Base-by-base conservation (phyloP, 2,329 filamentous ascomycete genomes). In the Myriosclerotinia duriaeana region DNA sequence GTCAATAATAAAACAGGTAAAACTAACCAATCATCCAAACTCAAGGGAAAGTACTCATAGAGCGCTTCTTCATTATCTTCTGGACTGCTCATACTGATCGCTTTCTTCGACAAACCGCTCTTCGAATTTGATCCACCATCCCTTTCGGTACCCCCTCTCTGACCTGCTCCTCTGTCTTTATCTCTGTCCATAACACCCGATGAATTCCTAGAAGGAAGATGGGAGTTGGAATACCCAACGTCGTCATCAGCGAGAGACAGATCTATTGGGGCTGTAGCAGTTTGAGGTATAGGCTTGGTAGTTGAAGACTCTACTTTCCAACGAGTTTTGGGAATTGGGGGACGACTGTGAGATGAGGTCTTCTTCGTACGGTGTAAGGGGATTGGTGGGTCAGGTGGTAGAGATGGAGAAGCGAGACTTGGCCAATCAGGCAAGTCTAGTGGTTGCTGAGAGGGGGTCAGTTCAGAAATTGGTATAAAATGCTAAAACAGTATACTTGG, bases 11-110 rank as follows among this genome's bases (percentile, higher is more conserved):
- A 55, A 42, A 42, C 38, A 54, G 52, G 17, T 2, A 34, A 40
- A 79, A 74, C 77, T 85, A 68, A 76, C 90, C 90, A 97, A 75
- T 97, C 93, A 76, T 97, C 93, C 67, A 97, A 80, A 59, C 90
- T 93, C 20, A 98, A 82, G 0, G 93, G 93, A 71, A 98, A 97
- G 76, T 98, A 97, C 79, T 98, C 93, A 76, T 97, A 97, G 22
- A 97, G 80, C 71, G 93, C 81, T 78, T 97, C 93, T 0, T 89
- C 89, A 72, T 89, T 89, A 72, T 96, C 92, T 70, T 88, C 79
- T 44, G 90, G 83, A 75, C 89, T 88, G 75, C 36, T 52, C 26
- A 65, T 50, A 85, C 84, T 44, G 69, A 59, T 71, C 82, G 60
- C 53, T 64, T 69, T 71, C 60, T 61, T 69, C 66, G 83, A 55